Base-by-base conservation (phyloP, 805 yeast genomes). In the Hanseniaspora occidentalis region DNA sequence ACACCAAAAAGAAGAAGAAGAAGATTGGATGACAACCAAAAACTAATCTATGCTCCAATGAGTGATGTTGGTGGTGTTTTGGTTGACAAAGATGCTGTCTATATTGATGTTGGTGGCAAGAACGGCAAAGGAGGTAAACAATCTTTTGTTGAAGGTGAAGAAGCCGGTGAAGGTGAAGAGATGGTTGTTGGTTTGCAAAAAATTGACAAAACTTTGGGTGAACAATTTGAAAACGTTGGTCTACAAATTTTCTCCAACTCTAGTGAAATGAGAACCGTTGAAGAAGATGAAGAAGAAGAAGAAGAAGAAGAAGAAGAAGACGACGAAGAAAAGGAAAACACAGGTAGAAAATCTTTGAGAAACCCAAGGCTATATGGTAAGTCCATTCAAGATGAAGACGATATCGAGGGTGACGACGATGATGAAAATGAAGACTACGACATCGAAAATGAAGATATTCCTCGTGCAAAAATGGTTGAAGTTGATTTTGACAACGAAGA, bases 51-150 rank as follows among this genome's bases (percentile, higher is more conserved):
- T 60, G 99, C 98, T 0, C 99, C 99, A 38, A 92, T 92, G 99
- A 84, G 96, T 36, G 97, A 92, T 61, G 96, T 92, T n/a, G 96
- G 96, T 43, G 99, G 99, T 58, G 94, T 92, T 27, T 67, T 92
- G 48, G 85, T 92, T 45, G 99, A 92, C 64, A 88, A 82, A 56
- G 99, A 92, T 65, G 96, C 98, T 7, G 98, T 92, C 2, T 92
- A 88, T 53, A 84, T 92, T 45, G 96, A 66, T 47, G 62, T 65
- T 34, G 69, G 69, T 26, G 65, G 64, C 33, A 70, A 69, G 39
- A 55, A 49, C 39, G 34, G 37, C 10, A 56, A 50, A 35, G 49
- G 50, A 39, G 57, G 50, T 16, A 53, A 50, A 4, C 49, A 48
- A 39, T 57, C 70, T 31, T 82, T 82, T 57, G 73, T 70, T 14